Conservation (phyloP, 371 early-diverging fungal species). For the Mortierella sp. region DNA sequence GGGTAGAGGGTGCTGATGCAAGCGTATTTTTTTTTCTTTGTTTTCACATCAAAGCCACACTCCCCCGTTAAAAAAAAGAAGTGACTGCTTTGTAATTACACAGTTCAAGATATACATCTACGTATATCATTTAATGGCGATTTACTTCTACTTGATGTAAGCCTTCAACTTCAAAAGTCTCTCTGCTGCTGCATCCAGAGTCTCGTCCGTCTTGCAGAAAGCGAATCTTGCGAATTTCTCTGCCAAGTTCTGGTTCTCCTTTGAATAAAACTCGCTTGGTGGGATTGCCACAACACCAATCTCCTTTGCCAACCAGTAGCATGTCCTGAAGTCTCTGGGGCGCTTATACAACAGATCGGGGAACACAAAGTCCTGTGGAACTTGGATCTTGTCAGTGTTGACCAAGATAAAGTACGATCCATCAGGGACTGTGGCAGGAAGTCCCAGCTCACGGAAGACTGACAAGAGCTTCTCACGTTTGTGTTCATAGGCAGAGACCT, state of each 20-base stretch:
- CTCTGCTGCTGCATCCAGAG: constrained; percentile 81
- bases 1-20: constrained; percentile 8
- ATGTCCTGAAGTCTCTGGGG: constrained; percentile 84
- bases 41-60: constrained; percentile 18
- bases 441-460: constrained; percentile 76
- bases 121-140: neutral
- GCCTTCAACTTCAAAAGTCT: constrained; percentile 74
- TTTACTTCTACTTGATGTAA: constrained; percentile 61
- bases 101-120: neutral
- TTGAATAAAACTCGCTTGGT: constrained; percentile 90
- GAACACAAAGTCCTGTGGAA: constrained; percentile 76
- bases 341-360: constrained; percentile 73
- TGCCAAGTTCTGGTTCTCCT: constrained; percentile 77
- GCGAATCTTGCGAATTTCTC: constrained; percentile 89
- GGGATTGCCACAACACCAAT: constrained; percentile 96
- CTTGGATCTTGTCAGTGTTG: constrained; percentile 76
- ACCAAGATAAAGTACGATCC: constrained; percentile 96
- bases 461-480: constrained; percentile 82
- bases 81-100: constrained; percentile 8
- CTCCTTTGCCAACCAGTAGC: constrained; percentile 90
- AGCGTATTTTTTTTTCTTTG: constrained; percentile 11
- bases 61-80: neutral
- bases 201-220: constrained; percentile 94
- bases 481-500: constrained; percentile 73
- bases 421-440: constrained; percentile 90